These are phyloP conservation scores for Tetrahymena borealis DNA, from an alignment of 73 alveolate genomes.

Conservation along the genomic window DNA sequence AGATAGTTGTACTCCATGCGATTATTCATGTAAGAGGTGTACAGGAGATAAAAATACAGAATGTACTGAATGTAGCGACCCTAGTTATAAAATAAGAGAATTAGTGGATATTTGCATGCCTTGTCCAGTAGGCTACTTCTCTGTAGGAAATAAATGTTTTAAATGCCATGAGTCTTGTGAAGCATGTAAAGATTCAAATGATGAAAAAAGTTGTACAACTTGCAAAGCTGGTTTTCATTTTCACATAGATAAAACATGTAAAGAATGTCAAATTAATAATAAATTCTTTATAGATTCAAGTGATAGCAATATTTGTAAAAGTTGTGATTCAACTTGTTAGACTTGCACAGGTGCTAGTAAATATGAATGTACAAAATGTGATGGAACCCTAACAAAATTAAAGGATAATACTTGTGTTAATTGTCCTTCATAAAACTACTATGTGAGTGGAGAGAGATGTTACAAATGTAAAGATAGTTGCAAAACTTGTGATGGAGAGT, in stretches of 20 bases:
- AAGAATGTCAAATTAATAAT: neutral
- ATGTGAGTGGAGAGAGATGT: neutral
- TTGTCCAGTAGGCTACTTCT: neutral
- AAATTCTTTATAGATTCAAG: neutral
- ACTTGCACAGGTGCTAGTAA: neutral
- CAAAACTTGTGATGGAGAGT: neutral
- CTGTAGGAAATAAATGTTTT: neutral
- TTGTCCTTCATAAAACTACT: neutral
- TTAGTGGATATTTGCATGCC: neutral
- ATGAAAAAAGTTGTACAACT: neutral
- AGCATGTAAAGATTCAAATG: neutral
- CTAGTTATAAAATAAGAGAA: neutral
- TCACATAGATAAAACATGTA: neutral
- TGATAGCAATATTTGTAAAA: neutral
- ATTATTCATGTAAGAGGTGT: neutral
- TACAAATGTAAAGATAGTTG: neutral
- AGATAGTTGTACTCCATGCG: neutral
- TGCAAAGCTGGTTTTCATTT: neutral
- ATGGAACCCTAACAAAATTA: neutral
- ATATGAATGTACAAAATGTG: neutral
- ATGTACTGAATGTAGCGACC: neutral
- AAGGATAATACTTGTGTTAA: neutral
- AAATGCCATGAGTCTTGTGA: neutral
- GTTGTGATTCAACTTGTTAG: neutral
- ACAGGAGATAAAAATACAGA: neutral